These are phyloP conservation scores for Helicostylum pulchrum DNA, from an alignment of 192 early-diverging fungal species.

Conservation along the genomic window DNA sequence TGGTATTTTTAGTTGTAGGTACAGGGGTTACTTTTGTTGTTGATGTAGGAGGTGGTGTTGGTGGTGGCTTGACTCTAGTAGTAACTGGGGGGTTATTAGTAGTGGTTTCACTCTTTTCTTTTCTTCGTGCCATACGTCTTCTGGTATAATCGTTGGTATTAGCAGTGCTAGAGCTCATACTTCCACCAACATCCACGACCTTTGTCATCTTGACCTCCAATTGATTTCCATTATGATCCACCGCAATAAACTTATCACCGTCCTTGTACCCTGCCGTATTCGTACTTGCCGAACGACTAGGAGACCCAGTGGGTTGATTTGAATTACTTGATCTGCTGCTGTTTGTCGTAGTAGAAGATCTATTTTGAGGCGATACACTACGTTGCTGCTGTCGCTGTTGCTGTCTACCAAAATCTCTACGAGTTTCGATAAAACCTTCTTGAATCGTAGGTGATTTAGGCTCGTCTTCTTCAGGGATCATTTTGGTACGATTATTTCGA, in stretches of 20 bases:
- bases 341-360: slow-evolving; percentile 1
- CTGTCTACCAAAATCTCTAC: slow-evolving; percentile 4
- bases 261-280: slow-evolving; percentile 25
- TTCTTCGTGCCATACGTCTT: slow-evolving; percentile 11
- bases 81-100: not conserved
- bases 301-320: not conserved
- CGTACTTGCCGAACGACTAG: not conserved
- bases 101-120: slow-evolving; percentile 1
- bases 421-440: slow-evolving; percentile 31
- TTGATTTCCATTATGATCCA: slow-evolving; percentile 31
- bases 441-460: slow-evolving; percentile 12
- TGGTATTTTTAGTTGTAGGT: too few species aligned
- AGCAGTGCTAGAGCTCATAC: not conserved
- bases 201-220: slow-evolving; percentile 34
- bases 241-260: slow-evolving; percentile 32
- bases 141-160: slow-evolving; percentile 11
- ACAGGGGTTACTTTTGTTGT: too few species aligned
- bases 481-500: not conserved
- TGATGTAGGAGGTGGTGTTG: too few species aligned
- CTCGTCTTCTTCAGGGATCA: slow-evolving; percentile 24
- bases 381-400: slow-evolving; percentile 7
- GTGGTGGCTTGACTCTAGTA: not conserved
- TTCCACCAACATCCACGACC: not conserved
- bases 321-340: not conserved
- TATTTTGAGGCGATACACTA: not conserved